These are phyloP conservation scores for Mrakia blollopis DNA, from an alignment of 768 basidiomycete species.

Conservation along the genomic window DNA sequence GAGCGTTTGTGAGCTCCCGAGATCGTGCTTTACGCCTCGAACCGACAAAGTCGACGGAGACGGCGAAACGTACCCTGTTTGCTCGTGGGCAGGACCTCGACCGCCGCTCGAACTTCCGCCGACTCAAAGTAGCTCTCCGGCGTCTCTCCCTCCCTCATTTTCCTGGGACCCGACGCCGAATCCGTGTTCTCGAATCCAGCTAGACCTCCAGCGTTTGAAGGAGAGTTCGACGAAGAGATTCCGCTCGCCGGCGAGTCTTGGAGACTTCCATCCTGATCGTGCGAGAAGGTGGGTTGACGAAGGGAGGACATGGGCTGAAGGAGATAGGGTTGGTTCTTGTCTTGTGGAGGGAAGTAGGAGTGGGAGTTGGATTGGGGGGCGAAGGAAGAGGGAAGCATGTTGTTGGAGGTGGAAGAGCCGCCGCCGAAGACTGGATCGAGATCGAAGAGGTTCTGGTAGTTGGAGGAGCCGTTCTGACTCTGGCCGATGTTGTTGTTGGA, in stretches of 20 bases:
- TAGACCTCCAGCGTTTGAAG: not conserved
- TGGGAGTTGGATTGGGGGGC: not conserved
- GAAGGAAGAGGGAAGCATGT: conserved; percentile 1
- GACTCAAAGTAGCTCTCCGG: conserved; percentile 13
- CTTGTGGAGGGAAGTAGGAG: not conserved
- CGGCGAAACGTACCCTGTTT: conserved; percentile 9
- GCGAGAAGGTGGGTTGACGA: conserved; percentile 1
- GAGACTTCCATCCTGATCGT: not conserved
- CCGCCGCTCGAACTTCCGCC: not conserved
- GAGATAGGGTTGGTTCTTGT: conserved; percentile 12
- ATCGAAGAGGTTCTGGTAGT: not conserved
- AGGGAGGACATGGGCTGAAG: conserved; percentile 8
- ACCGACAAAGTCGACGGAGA: too few species aligned
- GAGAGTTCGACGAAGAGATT: not conserved
- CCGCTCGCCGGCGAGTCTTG: conserved; percentile 4
- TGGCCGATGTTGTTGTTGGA: not conserved
- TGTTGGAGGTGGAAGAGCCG: not conserved
- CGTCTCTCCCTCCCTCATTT: not conserved
- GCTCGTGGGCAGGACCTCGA: conserved; percentile 8
- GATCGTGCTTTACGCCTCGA: not conserved
- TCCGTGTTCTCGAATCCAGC: not conserved
- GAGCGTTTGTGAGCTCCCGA: not conserved
- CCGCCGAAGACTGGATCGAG: conserved; percentile 12
- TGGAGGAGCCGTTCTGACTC: not conserved
- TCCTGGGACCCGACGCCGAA: not conserved